These are phyloP conservation scores for Spergularia azorica DNA, from an alignment of 179 eudicot species.

Conservation along the genomic window DNA sequence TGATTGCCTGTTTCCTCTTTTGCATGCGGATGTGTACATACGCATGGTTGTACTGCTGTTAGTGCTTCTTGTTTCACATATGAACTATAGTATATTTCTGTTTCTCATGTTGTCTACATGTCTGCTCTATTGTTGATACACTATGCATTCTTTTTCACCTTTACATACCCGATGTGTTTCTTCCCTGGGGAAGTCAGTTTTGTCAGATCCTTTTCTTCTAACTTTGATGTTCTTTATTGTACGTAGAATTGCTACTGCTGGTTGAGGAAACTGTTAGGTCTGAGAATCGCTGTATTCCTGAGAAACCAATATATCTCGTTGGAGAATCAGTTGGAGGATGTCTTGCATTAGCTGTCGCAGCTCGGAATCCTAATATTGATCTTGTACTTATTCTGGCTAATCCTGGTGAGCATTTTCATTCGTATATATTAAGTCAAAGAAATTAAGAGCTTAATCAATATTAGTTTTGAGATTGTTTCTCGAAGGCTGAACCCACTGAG, in stretches of 20 bases:
- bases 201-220: neutral
- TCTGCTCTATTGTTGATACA: neutral
- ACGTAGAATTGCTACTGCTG: constrained; percentile 59
- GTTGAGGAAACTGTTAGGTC: constrained; percentile 60
- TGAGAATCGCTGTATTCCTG: constrained; percentile 47
- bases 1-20: too few relatives aligned
- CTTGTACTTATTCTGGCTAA: constrained; percentile 72
- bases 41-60: neutral
- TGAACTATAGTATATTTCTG: neutral
- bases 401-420: constrained; percentile 50
- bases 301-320: constrained; percentile 81
- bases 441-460: neutral
- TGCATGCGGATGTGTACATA: neutral
- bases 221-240: constrained; percentile 8
- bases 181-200: neutral
- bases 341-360: constrained; percentile 78
- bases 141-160: neutral
- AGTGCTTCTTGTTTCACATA: neutral
- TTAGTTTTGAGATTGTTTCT: neutral
- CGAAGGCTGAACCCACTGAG: neutral
- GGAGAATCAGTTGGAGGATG: constrained; percentile 83
- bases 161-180: neutral
- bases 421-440: neutral
- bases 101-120: neutral
- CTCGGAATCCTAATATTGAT: constrained; percentile 68